Evolutionary conservation across 192 early-diverging fungal genomes (phyloP).

Genomic region (Umbelopsis sp.): DNA sequence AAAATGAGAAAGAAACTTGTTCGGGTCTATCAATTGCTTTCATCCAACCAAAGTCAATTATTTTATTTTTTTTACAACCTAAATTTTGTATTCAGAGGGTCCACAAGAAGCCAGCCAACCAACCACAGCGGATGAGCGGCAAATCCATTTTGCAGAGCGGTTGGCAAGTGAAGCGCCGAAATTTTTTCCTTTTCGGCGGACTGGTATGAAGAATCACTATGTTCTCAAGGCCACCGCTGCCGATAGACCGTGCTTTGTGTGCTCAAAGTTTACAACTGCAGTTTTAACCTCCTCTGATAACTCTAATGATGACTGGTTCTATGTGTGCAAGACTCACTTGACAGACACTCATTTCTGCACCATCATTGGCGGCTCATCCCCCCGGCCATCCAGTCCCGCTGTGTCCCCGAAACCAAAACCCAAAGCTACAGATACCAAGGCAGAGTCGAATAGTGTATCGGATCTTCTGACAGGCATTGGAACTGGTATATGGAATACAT

Average conservation of each 20-base stretch:
- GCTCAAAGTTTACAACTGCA: slow-evolving; percentile 51
- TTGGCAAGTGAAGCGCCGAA: too few relatives aligned
- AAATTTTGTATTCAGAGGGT: not conserved
- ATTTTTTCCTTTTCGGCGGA: too few relatives aligned
- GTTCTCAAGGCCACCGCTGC: slow-evolving; percentile 31
- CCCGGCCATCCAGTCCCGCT: slow-evolving; percentile 32
- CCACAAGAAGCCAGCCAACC: too few relatives aligned
- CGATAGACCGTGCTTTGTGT: slow-evolving; percentile 54
- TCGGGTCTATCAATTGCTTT: not conserved
- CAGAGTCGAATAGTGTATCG: slow-evolving; percentile 38
- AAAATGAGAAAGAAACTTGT: not conserved
- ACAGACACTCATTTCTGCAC: slow-evolving; percentile 49
- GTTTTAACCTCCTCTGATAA: slow-evolving; percentile 53
- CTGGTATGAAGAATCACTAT: slow-evolving; percentile 38
- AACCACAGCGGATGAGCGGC: not conserved
- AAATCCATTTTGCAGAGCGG: not conserved
- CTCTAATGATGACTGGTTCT: slow-evolving; percentile 56
- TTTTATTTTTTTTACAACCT: slow-evolving; percentile 6
- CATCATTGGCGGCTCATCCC: slow-evolving; percentile 40
- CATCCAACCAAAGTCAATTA: not conserved
- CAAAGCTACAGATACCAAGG: slow-evolving; percentile 29
- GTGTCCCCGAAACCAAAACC: slow-evolving; percentile 30
- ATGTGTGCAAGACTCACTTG: slow-evolving; percentile 48
- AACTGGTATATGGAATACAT: slow-evolving; percentile 34
- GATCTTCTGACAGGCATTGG: slow-evolving; percentile 40